Conservation (phyloP, 805 yeast species). For the Debaryomyces tyrocola region DNA sequence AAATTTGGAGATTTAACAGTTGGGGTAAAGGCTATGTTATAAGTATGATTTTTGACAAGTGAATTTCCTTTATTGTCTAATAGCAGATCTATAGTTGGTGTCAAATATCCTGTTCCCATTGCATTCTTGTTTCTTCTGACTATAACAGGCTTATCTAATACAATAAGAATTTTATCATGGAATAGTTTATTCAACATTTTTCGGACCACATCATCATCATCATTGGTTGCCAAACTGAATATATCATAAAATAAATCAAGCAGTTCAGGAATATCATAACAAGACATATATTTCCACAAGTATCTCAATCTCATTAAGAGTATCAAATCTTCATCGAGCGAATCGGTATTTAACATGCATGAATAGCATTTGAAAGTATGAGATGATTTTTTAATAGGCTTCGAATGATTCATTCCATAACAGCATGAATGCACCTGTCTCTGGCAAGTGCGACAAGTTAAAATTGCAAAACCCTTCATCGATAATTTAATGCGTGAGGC, state of each 20-base stretch:
- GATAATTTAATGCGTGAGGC: conserved; percentile 3
- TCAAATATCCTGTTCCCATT: conserved; percentile 9
- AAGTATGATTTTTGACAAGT: conserved; percentile 2
- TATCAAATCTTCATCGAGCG: conserved; percentile 15
- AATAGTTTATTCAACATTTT: conserved; percentile 12
- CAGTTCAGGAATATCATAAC: conserved; percentile 17
- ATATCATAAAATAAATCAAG: conserved; percentile 8
- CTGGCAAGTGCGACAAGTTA: conserved; percentile 28
- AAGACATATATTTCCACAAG: conserved; percentile 24
- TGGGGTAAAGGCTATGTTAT: conserved; percentile 10
- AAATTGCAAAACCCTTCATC: conserved; percentile 6
- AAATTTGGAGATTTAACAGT: conserved; percentile 13
- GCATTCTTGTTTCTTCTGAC: conserved; percentile 3
- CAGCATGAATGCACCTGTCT: conserved; percentile 31
- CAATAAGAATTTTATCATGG: conserved; percentile 9
- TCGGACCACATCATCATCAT: conserved; percentile 4
- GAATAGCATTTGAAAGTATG: conserved; percentile 9
- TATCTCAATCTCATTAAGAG: conserved; percentile 36
- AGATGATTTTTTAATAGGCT: conserved; percentile 6
- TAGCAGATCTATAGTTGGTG: conserved; percentile 11
- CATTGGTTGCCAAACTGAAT: conserved; percentile 8
- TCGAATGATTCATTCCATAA: conserved; percentile 23
- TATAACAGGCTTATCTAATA: conserved; percentile 5
- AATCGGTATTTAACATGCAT: conserved; percentile 26
- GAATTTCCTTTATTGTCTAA: conserved; percentile 6